Evolutionary conservation across 2,329 filamentous ascomycete genomes (phyloP), one percentile per base, ranked within the genome.

Genomic region (Sporothrix protearum): DNA sequence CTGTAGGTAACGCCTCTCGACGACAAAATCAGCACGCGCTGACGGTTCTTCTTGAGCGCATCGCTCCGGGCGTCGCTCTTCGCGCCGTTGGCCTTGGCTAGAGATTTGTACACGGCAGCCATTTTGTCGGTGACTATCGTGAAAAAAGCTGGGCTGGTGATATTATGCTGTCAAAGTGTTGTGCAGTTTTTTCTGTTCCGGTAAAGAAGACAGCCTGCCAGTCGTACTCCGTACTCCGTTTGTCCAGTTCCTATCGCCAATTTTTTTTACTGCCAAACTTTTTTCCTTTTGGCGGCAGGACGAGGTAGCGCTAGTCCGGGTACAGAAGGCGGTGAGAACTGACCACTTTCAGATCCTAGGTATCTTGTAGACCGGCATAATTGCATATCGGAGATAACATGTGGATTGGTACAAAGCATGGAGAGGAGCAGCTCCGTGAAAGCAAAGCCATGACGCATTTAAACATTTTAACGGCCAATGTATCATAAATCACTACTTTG

Each of bases 1-100:
- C 92, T 88, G 82, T 92, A 94, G 45, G 95, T 97, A 69, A 98
- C 93, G 75, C 96, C 96, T 83, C 96, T 87, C 30, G 94, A 97
- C 33, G 93, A 96, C 76, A 99, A 86, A 78, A 98, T 94, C 75
- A 99, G 85, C 69, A 98, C 92, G 77, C 94, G 85, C 81, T 91
- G 89, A 83, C 88, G 90, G 79, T 89, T 91, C 82, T 86, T 91
- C 79, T 82, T 68, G 16, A 80, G 82, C 42, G 79, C 64, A 19
- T 72, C 74, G 42, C 74, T 75, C 42, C 61, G 68, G 28, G 76
- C 81, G 76, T 88, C 85, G 68, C 82, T 78, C 76, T 87, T 86
- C 68, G 82, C 81, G 73, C 81, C 81, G 70, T 81, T 83, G 71
- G 82, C 81, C 80, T 91, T 92, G 6, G 89, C 90, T 69, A 93